A percentile compares a stretch with the other conserved stretches of the same genome.
Conservation (phyloP, 2,329 filamentous ascomycete genomes). For the Cryphonectria naterciae region DNA sequence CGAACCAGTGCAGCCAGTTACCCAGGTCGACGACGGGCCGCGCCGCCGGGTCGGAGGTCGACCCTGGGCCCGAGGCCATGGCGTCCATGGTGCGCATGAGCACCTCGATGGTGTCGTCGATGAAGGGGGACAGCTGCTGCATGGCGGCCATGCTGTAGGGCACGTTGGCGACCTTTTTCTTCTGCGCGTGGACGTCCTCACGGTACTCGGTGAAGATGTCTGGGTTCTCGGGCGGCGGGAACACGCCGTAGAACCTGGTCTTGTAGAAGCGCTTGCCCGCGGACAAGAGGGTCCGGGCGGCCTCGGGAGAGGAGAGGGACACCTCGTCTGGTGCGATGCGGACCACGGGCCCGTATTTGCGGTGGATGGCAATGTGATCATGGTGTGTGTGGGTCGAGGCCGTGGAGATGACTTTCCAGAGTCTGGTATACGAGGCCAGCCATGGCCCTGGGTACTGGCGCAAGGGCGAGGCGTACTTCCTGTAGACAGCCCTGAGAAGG, state of each 20-base stretch:
- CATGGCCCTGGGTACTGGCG: conserved; percentile 42
- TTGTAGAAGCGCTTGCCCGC: conserved; percentile 58
- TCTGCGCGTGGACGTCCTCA: conserved; percentile 57
- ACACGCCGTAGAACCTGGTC: conserved; percentile 57
- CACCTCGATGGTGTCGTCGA: conserved; percentile 55
- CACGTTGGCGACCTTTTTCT: conserved; percentile 57
- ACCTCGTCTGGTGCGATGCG: conserved; percentile 55
- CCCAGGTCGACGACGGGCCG: conserved; percentile 49
- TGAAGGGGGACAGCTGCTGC: conserved; percentile 55
- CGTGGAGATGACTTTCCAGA: conserved; percentile 48
- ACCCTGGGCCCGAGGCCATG: conserved; percentile 37
- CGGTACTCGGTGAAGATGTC: conserved; percentile 62
- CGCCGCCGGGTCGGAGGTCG: conserved; percentile 18
- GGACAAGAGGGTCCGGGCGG: conserved; percentile 49
- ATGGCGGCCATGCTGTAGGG: conserved; percentile 59
- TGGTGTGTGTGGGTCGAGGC: conserved; percentile 45
- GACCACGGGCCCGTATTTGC: conserved; percentile 51
- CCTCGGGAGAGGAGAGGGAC: conserved; percentile 50
- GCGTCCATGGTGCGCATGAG: conserved; percentile 48
- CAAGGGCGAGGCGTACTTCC: conserved; percentile 41
- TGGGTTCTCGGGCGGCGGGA: conserved; percentile 59
- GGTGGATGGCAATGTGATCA: conserved; percentile 49
- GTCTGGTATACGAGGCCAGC: conserved; percentile 41
- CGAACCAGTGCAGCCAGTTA: conserved; percentile 49
- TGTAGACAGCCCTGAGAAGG: conserved; percentile 36